A percentile compares a stretch with the other conserved stretches of the same genome.
These are phyloP conservation scores for Irpex sp. DNA, from an alignment of 1,284 basidiomycete species.

Conservation along the genomic window DNA sequence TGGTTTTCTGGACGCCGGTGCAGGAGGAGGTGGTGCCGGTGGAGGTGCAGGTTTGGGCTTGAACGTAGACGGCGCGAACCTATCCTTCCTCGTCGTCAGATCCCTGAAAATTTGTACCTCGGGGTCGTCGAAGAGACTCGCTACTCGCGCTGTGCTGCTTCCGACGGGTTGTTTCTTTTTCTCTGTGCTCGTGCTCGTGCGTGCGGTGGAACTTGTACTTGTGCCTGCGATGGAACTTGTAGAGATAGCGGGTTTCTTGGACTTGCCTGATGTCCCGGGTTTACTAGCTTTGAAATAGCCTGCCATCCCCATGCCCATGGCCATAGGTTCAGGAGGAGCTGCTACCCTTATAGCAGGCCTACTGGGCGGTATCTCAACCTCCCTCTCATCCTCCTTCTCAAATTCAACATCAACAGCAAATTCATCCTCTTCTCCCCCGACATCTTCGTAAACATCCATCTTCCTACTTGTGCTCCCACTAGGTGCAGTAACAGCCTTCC, in stretches of 20 bases:
- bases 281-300: slow-evolving; percentile 11
- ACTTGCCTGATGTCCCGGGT: slow-evolving; percentile 2
- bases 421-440: no score
- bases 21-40: background rate
- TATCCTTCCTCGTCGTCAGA: background rate
- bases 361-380: background rate
- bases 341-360: background rate
- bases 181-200: background rate
- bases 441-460: no score
- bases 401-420: no score
- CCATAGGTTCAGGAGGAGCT: slow-evolving; percentile 1
- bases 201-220: background rate
- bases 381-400: background rate
- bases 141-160: background rate
- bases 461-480: background rate
- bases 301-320: background rate
- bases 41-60: background rate
- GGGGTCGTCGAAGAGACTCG: background rate
- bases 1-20: background rate
- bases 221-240: background rate
- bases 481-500: background rate
- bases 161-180: background rate
- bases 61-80: background rate
- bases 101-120: slow-evolving; percentile 8
- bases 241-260: background rate